Conservation (phyloP, 495 filamentous ascomycete species). For the Pseudevernia furfuracea region DNA sequence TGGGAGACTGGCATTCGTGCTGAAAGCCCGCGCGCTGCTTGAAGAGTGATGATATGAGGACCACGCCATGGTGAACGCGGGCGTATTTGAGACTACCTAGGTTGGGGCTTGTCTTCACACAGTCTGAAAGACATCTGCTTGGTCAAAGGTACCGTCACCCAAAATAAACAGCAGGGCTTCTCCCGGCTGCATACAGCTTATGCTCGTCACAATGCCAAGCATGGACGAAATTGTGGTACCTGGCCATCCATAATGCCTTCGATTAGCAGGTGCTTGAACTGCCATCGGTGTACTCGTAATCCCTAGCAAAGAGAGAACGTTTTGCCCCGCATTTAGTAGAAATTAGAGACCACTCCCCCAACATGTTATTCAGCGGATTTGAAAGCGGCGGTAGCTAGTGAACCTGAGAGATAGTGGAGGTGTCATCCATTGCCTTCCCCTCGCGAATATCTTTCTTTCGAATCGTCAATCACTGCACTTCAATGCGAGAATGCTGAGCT, state of each 20-base stretch:
- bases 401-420: neutral
- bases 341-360: neutral
- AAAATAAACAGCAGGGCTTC: neutral
- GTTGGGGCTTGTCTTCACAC: neutral
- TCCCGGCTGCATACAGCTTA: neutral
- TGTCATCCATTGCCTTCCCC: neutral
- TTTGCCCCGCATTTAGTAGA: neutral
- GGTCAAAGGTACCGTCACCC: neutral
- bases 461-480: neutral
- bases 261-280: neutral
- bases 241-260: neutral
- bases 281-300: neutral
- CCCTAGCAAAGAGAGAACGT: neutral
- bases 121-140: neutral
- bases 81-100: neutral
- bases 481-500: too few species aligned
- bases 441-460: neutral
- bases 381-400: neutral
- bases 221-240: neutral
- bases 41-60: neutral
- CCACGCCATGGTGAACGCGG: neutral
- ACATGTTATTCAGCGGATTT: neutral
- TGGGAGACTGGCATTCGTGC: constrained; percentile 7
- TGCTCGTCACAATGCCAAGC: neutral
- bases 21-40: constrained; percentile 12